These are phyloP conservation scores for Mortierella antarctica DNA, from an alignment of 192 early-diverging fungal species.

Conservation along the genomic window DNA sequence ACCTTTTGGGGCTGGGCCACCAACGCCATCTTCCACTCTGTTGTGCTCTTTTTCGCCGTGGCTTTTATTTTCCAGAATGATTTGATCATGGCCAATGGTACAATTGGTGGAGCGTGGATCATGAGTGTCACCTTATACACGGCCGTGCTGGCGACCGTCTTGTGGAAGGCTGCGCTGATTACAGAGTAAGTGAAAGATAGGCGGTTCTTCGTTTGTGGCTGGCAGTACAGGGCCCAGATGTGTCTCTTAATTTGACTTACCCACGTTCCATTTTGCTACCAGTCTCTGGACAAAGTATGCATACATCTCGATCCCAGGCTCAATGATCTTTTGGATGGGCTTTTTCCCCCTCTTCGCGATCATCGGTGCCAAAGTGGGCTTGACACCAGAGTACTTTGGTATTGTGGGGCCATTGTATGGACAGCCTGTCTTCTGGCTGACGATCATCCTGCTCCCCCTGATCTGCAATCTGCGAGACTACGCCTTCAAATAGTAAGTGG, in stretches of 20 bases:
- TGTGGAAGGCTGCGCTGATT: conserved; percentile 91
- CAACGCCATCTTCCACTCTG: conserved; percentile 95
- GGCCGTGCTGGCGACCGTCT: conserved; percentile 86
- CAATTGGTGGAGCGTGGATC: conserved; percentile 88
- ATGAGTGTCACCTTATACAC: conserved; percentile 93
- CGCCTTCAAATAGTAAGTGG: conserved; percentile 93
- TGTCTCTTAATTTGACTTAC: not conserved
- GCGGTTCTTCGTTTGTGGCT: not conserved
- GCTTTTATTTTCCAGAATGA: conserved; percentile 72
- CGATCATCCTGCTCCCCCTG: conserved; percentile 86
- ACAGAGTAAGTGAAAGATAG: conserved; percentile 67
- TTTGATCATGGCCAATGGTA: conserved; percentile 75
- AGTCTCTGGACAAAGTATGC: conserved; percentile 97
- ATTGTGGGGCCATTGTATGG: conserved; percentile 73
- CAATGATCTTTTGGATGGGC: conserved; percentile 88
- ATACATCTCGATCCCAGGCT: conserved; percentile 89
- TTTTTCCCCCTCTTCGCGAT: conserved; percentile 86
- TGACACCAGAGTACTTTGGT: conserved; percentile 82
- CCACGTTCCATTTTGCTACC: not conserved
- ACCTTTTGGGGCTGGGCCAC: conserved; percentile 93
- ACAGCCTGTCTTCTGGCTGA: conserved; percentile 87
- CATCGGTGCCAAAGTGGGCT: conserved; percentile 72
- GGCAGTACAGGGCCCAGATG: not conserved
- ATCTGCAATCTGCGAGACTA: conserved; percentile 90
- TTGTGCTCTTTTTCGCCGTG: conserved; percentile 59